Evolutionary conservation across 139 green algal genomes (phyloP).

Genomic region (Coelastrella sp.): DNA sequence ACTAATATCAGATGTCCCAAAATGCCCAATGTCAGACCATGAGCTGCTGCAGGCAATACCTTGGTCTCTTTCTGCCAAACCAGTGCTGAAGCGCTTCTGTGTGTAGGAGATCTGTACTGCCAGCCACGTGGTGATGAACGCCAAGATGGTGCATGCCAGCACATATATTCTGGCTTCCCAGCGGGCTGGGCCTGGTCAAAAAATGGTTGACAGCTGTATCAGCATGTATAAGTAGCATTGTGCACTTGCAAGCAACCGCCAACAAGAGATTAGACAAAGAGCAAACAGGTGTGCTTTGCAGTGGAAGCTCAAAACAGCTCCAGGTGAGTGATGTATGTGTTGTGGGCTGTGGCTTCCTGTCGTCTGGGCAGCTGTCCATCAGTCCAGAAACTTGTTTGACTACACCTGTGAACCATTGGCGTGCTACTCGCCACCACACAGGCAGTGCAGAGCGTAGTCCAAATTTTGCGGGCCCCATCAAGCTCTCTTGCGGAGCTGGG

Average conservation of each 20-base stretch:
- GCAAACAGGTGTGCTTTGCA: not conserved
- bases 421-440: constrained; percentile 17
- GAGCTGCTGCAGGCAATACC: constrained; percentile 37
- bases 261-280: no score
- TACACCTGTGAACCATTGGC: constrained; percentile 27
- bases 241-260: no score
- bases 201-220: not conserved
- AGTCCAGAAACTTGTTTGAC: not conserved
- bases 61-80: constrained; percentile 75
- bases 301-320: no score
- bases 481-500: not conserved
- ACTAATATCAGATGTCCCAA: no score
- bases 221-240: not conserved
- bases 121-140: constrained; percentile 62
- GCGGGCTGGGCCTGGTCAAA: constrained; percentile 48
- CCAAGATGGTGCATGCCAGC: constrained; percentile 46
- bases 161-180: constrained; percentile 53
- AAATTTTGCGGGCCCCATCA: not conserved
- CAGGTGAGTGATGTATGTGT: no score
- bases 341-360: not conserved
- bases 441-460: not conserved
- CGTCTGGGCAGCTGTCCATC: constrained; percentile 10
- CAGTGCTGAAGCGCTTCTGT: constrained; percentile 77
- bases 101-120: constrained; percentile 69
- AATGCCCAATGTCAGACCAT: not conserved